Evolutionary conservation across 1,284 basidiomycete genomes (phyloP).

Genomic region (Pyrrhoderma lamaoense): DNA sequence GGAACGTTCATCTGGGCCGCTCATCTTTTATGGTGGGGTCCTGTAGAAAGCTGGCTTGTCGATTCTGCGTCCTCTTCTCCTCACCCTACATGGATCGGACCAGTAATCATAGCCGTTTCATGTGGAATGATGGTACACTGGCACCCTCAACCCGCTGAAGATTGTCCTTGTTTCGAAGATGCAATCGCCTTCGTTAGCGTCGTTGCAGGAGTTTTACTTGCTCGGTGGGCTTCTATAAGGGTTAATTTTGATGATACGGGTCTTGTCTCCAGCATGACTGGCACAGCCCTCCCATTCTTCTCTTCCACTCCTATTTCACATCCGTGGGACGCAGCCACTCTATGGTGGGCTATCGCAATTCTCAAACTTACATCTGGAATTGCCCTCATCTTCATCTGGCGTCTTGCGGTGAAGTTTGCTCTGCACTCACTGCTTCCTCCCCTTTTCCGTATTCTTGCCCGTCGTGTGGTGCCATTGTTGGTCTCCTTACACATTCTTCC

Average conservation of each 20-base stretch:
- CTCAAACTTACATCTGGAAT: conserved; percentile 62
- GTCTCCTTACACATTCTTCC: conserved; percentile 14
- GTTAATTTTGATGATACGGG: conserved; percentile 31
- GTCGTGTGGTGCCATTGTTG: conserved; percentile 22
- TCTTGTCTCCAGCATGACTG: conserved; percentile 17
- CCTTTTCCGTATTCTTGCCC: conserved; percentile 67
- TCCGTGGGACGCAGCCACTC: conserved; percentile 45
- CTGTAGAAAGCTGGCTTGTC: conserved; percentile 45
- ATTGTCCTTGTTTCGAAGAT: conserved; percentile 98
- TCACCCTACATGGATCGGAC: conserved; percentile 37
- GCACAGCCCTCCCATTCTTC: conserved; percentile 21
- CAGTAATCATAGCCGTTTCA: conserved; percentile 57
- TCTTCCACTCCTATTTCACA: conserved; percentile 37
- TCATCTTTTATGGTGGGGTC: conserved; percentile 35
- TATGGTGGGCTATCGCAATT: conserved; percentile 51
- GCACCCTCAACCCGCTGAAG: conserved; percentile 90
- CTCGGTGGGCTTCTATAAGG: conserved; percentile 49
- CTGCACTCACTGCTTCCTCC: conserved; percentile 74
- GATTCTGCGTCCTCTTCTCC: not conserved
- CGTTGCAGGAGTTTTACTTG: conserved; percentile 68
- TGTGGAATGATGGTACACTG: conserved; percentile 73
- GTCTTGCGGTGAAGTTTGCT: conserved; percentile 72
- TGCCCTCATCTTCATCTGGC: conserved; percentile 75
- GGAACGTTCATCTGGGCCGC: conserved; percentile 62
- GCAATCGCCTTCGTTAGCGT: conserved; percentile 90